Conservation (phyloP, 169 alveolate genomes). For the Miamiensis avidus region DNA sequence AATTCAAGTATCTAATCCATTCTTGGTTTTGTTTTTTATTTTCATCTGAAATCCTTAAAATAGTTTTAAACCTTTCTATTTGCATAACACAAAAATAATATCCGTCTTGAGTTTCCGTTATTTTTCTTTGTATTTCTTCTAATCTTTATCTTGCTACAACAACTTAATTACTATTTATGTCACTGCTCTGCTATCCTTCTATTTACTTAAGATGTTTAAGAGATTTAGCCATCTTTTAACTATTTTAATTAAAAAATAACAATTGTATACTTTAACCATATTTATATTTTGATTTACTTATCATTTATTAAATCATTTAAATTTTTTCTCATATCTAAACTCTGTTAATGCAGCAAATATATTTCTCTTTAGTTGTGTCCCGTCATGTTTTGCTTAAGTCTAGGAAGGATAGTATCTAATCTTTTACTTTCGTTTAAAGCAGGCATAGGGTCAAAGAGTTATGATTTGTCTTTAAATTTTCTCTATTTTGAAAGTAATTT, state of each 20-base stretch:
- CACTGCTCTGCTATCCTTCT: constrained; percentile 20
- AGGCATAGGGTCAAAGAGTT: constrained; percentile 29
- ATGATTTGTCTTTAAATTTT: constrained; percentile 25
- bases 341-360: constrained; percentile 15
- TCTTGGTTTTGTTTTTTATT: constrained; percentile 45
- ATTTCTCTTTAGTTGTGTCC: constrained; percentile 29
- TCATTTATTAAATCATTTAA: constrained; percentile 20
- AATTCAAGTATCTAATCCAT: constrained; percentile 46
- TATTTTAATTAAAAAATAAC: neutral
- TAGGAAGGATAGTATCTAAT: constrained; percentile 28
- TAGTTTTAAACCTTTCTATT: constrained; percentile 31
- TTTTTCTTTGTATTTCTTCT: constrained; percentile 7
- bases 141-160: constrained; percentile 13
- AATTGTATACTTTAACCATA: neutral
- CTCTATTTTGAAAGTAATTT: constrained; percentile 28
- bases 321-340: constrained; percentile 23
- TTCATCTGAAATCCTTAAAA: constrained; percentile 37
- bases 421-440: constrained; percentile 3
- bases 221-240: constrained; percentile 26
- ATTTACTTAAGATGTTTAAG: constrained; percentile 17
- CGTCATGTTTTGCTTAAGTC: constrained; percentile 29
- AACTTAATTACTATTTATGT: constrained; percentile 25
- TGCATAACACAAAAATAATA: constrained; percentile 23
- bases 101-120: constrained; percentile 21
- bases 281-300: constrained; percentile 29